Evolutionary conservation across 345 rosid genomes (phyloP).

Genomic region (Trapa incisa): DNA sequence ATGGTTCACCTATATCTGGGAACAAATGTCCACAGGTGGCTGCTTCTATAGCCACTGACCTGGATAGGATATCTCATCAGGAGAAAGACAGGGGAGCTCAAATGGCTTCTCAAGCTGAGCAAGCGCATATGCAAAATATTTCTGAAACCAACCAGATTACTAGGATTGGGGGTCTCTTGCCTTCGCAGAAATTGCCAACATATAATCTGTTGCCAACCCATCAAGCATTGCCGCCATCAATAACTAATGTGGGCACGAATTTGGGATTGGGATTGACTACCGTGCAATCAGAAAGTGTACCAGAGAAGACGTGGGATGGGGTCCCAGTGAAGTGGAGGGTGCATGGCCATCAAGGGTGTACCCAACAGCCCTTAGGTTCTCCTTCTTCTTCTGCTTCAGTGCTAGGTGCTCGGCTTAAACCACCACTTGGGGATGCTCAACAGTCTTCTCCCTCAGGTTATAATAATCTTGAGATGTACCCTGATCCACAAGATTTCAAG

Average conservation of each 20-base stretch:
- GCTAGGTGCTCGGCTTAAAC: background rate
- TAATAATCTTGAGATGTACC: background rate
- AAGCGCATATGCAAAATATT: background rate
- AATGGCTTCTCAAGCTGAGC: constrained; percentile 1
- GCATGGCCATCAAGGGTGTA: background rate
- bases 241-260: background rate
- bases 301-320: background rate
- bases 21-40: constrained; percentile 12
- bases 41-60: constrained; percentile 13
- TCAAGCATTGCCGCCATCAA: background rate
- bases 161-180: background rate
- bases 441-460: background rate
- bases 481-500: constrained; percentile 30
- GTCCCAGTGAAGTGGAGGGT: background rate
- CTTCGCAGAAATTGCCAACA: background rate
- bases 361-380: background rate
- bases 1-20: background rate
- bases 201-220: background rate
- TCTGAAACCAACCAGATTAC: background rate
- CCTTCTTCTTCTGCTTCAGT: background rate
- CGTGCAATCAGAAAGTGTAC: background rate
- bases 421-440: background rate
- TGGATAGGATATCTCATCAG: constrained; percentile 13
- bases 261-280: background rate
- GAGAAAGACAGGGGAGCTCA: background rate